Evolutionary conservation across 2,329 filamentous ascomycete genomes (phyloP).

Genomic region (Stagonosporopsis rhizophila): DNA sequence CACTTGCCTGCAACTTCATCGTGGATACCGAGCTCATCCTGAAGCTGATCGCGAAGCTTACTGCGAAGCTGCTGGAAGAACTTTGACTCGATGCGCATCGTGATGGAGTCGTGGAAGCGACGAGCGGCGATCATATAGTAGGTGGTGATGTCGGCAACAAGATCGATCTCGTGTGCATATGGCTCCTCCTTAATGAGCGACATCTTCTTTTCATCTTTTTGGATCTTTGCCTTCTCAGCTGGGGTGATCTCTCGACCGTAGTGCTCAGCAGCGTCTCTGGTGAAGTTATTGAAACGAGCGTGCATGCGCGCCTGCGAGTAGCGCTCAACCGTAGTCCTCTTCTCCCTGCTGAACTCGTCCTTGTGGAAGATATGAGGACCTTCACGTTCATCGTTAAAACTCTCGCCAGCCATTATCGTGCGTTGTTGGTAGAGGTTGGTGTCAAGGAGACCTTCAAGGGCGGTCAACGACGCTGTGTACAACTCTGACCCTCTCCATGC

Average conservation of each 20-base stretch:
- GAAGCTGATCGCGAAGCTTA: slow-evolving; percentile 35
- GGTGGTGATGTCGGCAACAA: slow-evolving; percentile 68
- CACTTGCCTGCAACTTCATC: slow-evolving; percentile 30
- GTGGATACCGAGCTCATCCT: slow-evolving; percentile 29
- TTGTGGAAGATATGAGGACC: slow-evolving; percentile 47
- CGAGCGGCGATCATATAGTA: slow-evolving; percentile 73
- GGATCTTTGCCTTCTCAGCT: slow-evolving; percentile 39
- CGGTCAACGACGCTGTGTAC: slow-evolving; percentile 27
- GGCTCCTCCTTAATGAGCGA: slow-evolving; percentile 61
- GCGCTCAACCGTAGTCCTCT: slow-evolving; percentile 17
- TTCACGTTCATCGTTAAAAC: slow-evolving; percentile 41
- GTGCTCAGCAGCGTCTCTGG: slow-evolving; percentile 21
- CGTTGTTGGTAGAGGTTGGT: slow-evolving; percentile 38
- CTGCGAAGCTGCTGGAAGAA: slow-evolving; percentile 39
- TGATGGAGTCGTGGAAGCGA: slow-evolving; percentile 67
- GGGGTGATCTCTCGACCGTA: slow-evolving; percentile 23
- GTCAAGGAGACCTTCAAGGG: slow-evolving; percentile 38
- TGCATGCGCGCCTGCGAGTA: slow-evolving; percentile 37
- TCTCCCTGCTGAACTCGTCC: slow-evolving; percentile 28
- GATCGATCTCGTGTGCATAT: slow-evolving; percentile 66
- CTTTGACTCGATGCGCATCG: slow-evolving; percentile 48
- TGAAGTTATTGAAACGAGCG: slow-evolving; percentile 37
- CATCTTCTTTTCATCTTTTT: slow-evolving; percentile 31
- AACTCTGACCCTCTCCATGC: slow-evolving; percentile 35
- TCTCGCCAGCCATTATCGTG: slow-evolving; percentile 29